These are phyloP conservation scores for Cladosporium sp. DNA, from an alignment of 2,329 filamentous ascomycete genomes.

Conservation along the genomic window DNA sequence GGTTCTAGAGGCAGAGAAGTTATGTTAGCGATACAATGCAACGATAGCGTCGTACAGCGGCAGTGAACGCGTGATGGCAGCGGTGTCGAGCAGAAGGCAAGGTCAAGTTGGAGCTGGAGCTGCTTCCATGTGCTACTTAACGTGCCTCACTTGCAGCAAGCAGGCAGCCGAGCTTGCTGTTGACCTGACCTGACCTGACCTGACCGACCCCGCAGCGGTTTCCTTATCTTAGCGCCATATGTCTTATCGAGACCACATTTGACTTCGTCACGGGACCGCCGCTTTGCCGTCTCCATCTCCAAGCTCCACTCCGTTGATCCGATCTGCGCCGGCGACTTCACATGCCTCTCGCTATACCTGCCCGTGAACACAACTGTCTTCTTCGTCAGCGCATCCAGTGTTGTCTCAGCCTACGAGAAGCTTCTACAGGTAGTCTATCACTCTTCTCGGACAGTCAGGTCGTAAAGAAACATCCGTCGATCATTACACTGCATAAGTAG, in stretches of 20 bases:
- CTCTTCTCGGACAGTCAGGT: not conserved
- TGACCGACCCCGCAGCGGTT: not conserved
- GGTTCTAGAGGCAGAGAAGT: not conserved
- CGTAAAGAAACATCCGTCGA: not conserved
- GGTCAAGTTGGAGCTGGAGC: not conserved
- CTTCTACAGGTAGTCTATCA: not conserved
- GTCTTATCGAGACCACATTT: not conserved
- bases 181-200: not conserved
- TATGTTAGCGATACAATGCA: not conserved
- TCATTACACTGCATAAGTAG: slow-evolving; percentile 5
- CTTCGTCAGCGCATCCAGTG: not conserved
- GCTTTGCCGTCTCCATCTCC: not conserved
- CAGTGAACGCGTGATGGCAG: not conserved
- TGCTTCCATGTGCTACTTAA: not conserved
- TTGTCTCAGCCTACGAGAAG: slow-evolving; percentile 7
- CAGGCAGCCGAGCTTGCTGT: not conserved
- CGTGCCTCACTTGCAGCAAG: not conserved
- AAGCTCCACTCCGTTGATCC: not conserved
- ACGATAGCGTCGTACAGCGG: not conserved
- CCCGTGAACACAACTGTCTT: not conserved
- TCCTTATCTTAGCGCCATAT: not conserved
- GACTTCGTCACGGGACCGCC: not conserved
- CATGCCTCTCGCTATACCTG: slow-evolving; percentile 2
- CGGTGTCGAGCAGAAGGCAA: not conserved
- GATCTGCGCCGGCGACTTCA: not conserved